A percentile compares a stretch with the other conserved stretches of the same genome.
These are phyloP conservation scores for Phytophthora europaea DNA, from an alignment of 352 stramenopile genomes.

Conservation along the genomic window DNA sequence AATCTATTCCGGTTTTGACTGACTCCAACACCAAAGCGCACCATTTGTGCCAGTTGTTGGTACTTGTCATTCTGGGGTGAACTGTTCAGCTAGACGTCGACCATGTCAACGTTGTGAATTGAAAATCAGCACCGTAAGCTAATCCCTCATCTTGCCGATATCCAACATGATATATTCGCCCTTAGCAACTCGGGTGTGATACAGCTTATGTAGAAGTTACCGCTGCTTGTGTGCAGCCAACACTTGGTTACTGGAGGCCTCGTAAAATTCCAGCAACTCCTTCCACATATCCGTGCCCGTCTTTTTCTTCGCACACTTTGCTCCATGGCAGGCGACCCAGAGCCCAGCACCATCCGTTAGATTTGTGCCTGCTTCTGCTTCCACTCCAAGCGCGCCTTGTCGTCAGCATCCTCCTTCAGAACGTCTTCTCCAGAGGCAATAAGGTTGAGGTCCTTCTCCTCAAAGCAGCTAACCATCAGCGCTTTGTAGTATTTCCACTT, in stretches of 20 bases:
- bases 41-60: neutral
- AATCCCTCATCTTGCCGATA: neutral
- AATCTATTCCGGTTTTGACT: neutral
- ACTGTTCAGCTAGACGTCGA: neutral
- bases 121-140: neutral
- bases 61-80: neutral
- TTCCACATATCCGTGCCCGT: neutral
- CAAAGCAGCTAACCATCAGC: neutral
- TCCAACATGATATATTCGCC: neutral
- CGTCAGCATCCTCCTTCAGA: constrained; percentile 1
- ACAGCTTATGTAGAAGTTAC: neutral
- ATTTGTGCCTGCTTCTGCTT: neutral
- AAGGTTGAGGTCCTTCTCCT: neutral
- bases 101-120: neutral
- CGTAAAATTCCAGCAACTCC: neutral
- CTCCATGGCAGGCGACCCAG: neutral
- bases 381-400: neutral
- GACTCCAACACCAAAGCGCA: neutral
- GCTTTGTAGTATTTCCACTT: neutral
- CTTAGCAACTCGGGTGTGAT: neutral
- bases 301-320: neutral
- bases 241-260: neutral
- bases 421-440: neutral
- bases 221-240: neutral
- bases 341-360: neutral